Percentiles rank a stretch among this genome's conserved stretches.
Conservation (phyloP, 2,329 filamentous ascomycete species). For the Emergomyces africanus region DNA sequence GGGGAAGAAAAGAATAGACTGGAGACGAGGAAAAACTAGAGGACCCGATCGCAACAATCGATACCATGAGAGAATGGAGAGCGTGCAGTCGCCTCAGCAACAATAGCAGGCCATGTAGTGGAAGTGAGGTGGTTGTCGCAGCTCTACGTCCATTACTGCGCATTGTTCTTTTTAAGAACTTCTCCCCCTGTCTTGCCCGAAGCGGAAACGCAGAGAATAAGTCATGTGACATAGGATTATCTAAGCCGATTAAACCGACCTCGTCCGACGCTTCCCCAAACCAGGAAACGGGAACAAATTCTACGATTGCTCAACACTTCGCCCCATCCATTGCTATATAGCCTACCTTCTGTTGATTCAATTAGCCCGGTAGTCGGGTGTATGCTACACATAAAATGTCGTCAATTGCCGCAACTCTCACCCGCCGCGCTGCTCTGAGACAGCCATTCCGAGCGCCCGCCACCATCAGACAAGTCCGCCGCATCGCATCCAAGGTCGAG, state of each 20-base stretch:
- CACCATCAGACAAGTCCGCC: conserved; percentile 26
- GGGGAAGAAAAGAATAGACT: not conserved
- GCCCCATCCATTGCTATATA: not conserved
- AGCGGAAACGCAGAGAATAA: not conserved
- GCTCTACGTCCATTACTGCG: not conserved
- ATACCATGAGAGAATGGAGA: not conserved
- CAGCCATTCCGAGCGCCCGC: conserved; percentile 27
- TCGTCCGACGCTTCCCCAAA: not conserved
- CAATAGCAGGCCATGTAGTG: not conserved
- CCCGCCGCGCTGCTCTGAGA: conserved; percentile 30
- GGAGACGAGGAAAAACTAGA: not conserved
- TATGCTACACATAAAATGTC: conserved; percentile 22
- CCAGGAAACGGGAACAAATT: not conserved
- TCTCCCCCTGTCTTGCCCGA: not conserved
- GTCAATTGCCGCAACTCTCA: conserved; percentile 29
- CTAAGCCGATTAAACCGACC: conserved; percentile 9
- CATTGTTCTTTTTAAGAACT: too few relatives aligned
- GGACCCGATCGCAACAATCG: not conserved
- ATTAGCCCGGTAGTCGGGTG: not conserved
- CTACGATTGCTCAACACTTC: not conserved
- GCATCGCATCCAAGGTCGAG: conserved; percentile 28
- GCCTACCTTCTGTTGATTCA: not conserved
- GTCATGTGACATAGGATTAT: conserved; percentile 3
- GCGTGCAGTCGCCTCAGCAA: not conserved
- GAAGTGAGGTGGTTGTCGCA: not conserved